phyloP scores from a whole-genome alignment of 1,284 basidiomycete species.

The Leccinum fallax region DNA sequence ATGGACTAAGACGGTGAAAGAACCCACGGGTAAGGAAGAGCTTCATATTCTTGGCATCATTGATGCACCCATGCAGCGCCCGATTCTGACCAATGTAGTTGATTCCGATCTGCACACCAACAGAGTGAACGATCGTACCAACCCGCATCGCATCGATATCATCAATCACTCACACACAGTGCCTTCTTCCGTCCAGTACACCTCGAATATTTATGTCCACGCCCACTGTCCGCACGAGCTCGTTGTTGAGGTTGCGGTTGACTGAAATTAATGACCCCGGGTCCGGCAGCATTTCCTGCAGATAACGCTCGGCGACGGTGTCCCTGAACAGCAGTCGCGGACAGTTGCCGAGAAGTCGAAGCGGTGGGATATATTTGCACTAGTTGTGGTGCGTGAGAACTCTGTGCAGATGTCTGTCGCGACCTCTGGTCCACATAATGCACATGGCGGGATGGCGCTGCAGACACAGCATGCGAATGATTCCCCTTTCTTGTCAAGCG shows the following conservation, averaged over 20 bases:
- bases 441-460: conserved; percentile 27
- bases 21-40: conserved; percentile 69
- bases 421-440: conserved; percentile 26
- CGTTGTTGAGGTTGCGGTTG: conserved; percentile 9
- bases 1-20: not conserved
- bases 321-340: conserved; percentile 4
- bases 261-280: conserved; percentile 1
- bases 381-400: not conserved
- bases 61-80: conserved; percentile 78
- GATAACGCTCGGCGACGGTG: conserved; percentile 28
- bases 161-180: conserved; percentile 57
- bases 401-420: conserved; percentile 12
- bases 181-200: conserved; percentile 75
- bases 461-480: conserved; percentile 20
- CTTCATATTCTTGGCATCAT: conserved; percentile 76
- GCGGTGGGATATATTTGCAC: conserved; percentile 2
- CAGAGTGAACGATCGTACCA: not conserved
- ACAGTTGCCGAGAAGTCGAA: conserved; percentile 7
- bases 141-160: not conserved
- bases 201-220: conserved; percentile 57
- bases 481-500: not conserved
- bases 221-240: conserved; percentile 7
- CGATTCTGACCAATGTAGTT: conserved; percentile 72
- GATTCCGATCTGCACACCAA: conserved; percentile 59
- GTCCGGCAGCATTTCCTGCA: conserved; percentile 14